phyloP scores from a whole-genome alignment of 2,329 filamentous ascomycete genomes.

The Bipolaris zeicola region DNA sequence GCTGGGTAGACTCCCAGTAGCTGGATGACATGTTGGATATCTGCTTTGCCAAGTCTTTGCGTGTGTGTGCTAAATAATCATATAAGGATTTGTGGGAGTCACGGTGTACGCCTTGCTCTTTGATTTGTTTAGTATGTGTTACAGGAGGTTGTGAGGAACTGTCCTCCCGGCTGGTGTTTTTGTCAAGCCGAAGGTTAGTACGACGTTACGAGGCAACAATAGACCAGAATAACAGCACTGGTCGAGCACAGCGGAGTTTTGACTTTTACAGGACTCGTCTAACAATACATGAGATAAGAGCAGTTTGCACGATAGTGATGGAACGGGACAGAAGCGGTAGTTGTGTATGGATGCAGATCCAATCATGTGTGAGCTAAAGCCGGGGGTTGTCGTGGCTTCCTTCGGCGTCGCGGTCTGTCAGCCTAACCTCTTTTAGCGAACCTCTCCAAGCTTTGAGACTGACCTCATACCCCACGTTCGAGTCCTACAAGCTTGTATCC shows the following conservation, averaged over 20 bases:
- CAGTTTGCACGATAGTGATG: too few species aligned
- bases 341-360: slow-evolving; percentile 5
- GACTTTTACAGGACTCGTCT: not conserved
- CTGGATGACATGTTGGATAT: slow-evolving; percentile 77
- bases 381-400: slow-evolving; percentile 19
- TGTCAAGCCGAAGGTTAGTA: not conserved
- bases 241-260: not conserved
- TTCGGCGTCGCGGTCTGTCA: slow-evolving; percentile 19
- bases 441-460: slow-evolving; percentile 29
- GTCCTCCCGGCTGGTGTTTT: not conserved
- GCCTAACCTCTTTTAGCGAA: slow-evolving; percentile 32
- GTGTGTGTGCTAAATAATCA: not conserved
- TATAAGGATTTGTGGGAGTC: not conserved
- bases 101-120: not conserved
- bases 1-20: slow-evolving; percentile 95
- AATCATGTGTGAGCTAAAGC: slow-evolving; percentile 26
- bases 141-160: not conserved
- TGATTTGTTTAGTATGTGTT: not conserved
- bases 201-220: not conserved
- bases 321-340: not conserved
- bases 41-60: not conserved
- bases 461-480: slow-evolving; percentile 39
- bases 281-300: not conserved
- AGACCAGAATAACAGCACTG: not conserved
- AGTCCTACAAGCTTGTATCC: slow-evolving; percentile 25